These are phyloP conservation scores for Terfezia boudieri DNA, from an alignment of 495 filamentous ascomycete genomes.

Conservation along the genomic window DNA sequence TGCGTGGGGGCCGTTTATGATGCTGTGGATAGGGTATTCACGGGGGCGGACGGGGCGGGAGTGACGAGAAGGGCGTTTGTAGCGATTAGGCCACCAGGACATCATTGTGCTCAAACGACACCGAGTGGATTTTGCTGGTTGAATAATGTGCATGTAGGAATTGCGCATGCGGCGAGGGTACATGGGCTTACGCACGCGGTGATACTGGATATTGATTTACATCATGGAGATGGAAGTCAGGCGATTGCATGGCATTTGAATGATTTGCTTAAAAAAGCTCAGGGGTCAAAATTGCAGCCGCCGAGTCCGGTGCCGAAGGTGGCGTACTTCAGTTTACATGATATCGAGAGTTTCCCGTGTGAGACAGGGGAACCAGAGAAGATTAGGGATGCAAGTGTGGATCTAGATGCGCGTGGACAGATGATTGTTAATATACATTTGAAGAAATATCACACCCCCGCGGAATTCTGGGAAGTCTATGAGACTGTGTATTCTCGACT, in stretches of 20 bases:
- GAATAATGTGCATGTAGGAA: conserved; percentile 94
- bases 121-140: conserved; percentile 97
- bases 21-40: conserved; percentile 67
- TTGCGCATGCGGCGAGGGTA: conserved; percentile 60
- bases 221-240: conserved; percentile 92
- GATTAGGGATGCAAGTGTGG: conserved; percentile 72
- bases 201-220: conserved; percentile 91
- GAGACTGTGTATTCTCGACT: conserved; percentile 48
- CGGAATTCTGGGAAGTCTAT: conserved; percentile 79
- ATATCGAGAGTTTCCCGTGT: conserved; percentile 95
- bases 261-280: conserved; percentile 24
- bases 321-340: conserved; percentile 88
- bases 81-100: conserved; percentile 46
- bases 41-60: neutral
- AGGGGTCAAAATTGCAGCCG: conserved; percentile 26
- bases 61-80: conserved; percentile 28
- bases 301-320: conserved; percentile 36
- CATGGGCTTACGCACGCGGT: conserved; percentile 82
- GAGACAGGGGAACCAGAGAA: conserved; percentile 76
- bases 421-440: conserved; percentile 93
- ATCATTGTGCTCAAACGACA: conserved; percentile 71
- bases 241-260: conserved; percentile 80
- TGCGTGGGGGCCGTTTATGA: conserved; percentile 79
- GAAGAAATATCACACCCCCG: conserved; percentile 55
- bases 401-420: conserved; percentile 79